A percentile compares a stretch with the other conserved stretches of the same genome.
Evolutionary conservation across 1,139 yeast genomes (phyloP).

Genomic region (Ogataea hybrid): DNA sequence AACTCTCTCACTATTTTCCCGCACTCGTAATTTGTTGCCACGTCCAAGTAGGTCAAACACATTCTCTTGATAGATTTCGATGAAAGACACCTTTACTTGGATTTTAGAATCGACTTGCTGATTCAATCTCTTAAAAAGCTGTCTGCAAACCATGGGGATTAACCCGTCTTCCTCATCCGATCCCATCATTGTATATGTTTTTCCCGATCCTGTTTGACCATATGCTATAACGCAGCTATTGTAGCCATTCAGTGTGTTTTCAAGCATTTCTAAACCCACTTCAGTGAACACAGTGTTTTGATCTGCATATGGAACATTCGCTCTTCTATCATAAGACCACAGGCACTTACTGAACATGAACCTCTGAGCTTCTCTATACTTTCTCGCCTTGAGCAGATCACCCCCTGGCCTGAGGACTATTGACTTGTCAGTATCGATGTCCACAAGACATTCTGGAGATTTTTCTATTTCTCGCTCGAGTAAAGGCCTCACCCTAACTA

Average conservation of each 20-base stretch:
- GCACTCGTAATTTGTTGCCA: conserved; percentile 35
- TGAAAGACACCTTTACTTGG: conserved; percentile 57
- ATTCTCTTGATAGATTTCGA: conserved; percentile 73
- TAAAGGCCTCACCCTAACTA: conserved; percentile 24
- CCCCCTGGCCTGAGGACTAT: conserved; percentile 8
- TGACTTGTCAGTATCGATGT: conserved; percentile 1
- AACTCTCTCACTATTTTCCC: conserved; percentile 62
- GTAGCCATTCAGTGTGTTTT: conserved; percentile 65
- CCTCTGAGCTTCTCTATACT: conserved; percentile 26
- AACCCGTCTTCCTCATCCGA: conserved; percentile 46
- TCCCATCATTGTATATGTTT: conserved; percentile 77
- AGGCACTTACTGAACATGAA: conserved; percentile 59
- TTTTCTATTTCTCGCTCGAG: conserved; percentile 14
- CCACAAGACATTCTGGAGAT: conserved; percentile 8
- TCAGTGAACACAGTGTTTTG: conserved; percentile 50
- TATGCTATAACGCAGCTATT: conserved; percentile 76
- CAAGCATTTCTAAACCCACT: conserved; percentile 58
- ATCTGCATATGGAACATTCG: conserved; percentile 37
- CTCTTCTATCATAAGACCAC: conserved; percentile 49
- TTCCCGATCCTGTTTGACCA: conserved; percentile 79
- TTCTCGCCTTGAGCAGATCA: conserved; percentile 12
- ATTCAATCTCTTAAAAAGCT: conserved; percentile 48
- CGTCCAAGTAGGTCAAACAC: conserved; percentile 53
- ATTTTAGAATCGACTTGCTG: conserved; percentile 42
- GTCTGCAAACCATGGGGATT: conserved; percentile 56